phyloP scores from a whole-genome alignment of 2,329 filamentous ascomycete genomes.

The Pseudogymnoascus pannorum region DNA sequence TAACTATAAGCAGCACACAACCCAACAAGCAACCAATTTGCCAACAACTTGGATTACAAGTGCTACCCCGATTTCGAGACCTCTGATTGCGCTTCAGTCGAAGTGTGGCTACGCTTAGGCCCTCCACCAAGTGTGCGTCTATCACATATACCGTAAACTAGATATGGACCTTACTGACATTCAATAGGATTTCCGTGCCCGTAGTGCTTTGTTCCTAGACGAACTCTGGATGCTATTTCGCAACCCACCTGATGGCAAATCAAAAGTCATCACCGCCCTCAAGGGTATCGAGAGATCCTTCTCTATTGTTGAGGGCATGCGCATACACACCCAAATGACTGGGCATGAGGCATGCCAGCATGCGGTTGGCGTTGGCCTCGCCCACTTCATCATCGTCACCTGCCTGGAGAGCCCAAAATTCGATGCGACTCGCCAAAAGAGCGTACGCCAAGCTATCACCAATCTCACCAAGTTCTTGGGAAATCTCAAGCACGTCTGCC shows the following conservation, averaged over 20 bases:
- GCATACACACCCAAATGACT: not conserved
- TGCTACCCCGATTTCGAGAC: constrained; percentile 28
- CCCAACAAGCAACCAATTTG: constrained; percentile 11
- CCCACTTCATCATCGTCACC: not conserved
- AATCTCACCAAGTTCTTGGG: not conserved
- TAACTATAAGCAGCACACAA: not conserved
- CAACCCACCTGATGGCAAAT: constrained; percentile 4
- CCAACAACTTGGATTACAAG: constrained; percentile 26
- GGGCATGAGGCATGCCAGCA: not conserved
- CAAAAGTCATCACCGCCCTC: not conserved
- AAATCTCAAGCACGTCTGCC: not conserved
- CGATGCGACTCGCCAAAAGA: not conserved
- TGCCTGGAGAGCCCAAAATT: not conserved
- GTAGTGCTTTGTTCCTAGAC: not conserved
- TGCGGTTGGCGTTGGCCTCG: not conserved
- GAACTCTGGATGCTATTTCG: constrained; percentile 1
- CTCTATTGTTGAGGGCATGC: not conserved
- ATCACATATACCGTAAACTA: not conserved
- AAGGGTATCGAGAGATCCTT: not conserved
- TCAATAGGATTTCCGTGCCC: constrained; percentile 3
- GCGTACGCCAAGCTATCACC: not conserved
- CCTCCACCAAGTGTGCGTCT: constrained; percentile 23
- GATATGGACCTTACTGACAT: not conserved
- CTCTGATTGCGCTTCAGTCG: constrained; percentile 18
- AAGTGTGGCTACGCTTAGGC: constrained; percentile 20